Base-by-base conservation (phyloP, 805 yeast genomes). In the Kluyveromyces dobzhanskii region DNA sequence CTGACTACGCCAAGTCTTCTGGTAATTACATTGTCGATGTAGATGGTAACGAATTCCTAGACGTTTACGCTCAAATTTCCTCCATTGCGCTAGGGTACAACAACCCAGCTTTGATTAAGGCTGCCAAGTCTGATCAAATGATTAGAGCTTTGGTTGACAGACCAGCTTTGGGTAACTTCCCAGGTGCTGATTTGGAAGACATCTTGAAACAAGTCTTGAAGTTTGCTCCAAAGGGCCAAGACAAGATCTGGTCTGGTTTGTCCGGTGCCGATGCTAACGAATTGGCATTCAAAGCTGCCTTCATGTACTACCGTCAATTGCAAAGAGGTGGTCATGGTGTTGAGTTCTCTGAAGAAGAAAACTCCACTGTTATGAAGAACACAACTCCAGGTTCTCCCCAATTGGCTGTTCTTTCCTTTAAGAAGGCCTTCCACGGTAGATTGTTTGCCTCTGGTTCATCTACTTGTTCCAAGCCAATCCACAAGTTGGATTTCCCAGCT, bases 401-500 rank as follows among this genome's bases (percentile, higher is more conserved):
- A 27, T 64, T 84, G 50, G 86, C 95, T 37, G 82, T 88, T 45
- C 57, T 90, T 49, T 86, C 96, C 4, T 88, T 88, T 66, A 78
- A 79, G 62, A 73, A 77, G 48, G 92, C 92, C 23, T 90, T 88
- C 83, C 97, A 88, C 61, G 97, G 97, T 48, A 78, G 97, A 65
- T 66, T 87, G 47, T 86, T 88, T 66, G 97, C 95, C 17, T 75
- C 94, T 40, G 87, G 85, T 32, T 83, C 95, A 5, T 77, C 85
- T 48, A 88, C 97, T 29, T 78, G 95, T 61, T 86, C 96, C 41
- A 90, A 86, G 70, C 95, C 97, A 49, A 75, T 90, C 52, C 97
- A 88, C 71, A 88, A 90, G 69, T 69, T 88, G 58, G 88, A 81
- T 63, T 70, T 90, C 66, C 97, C 97, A 44, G 78, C 95, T 5